Evolutionary conservation across 2,329 filamentous ascomycete genomes (phyloP), one percentile per base, ranked within the genome.

Genomic region (Fusarium dimerum): DNA sequence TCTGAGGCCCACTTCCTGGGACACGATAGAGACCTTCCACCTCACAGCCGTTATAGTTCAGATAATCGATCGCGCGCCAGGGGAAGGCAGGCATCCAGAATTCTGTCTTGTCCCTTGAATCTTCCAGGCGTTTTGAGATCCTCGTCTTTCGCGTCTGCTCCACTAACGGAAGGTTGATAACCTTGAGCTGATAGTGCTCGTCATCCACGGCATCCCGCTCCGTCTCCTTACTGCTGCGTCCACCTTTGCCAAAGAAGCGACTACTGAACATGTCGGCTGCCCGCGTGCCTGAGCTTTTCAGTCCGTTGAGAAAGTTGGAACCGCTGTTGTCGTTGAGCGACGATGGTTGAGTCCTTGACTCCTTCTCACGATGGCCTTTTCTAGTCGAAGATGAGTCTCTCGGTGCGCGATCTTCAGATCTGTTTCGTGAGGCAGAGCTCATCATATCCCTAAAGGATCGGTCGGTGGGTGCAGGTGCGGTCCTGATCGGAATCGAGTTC

Each of bases 81-180:
- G 93, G 92, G 52, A 97, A 87, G 7, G 92, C 90, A 12, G 93
- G 93, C 92, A 97, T 96, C 93, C 93, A 97, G 68, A 95, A 97
- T 67, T 97, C 93, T 1, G 93, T 97, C 78, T 97, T 97, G 68
- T 97, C 93, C 56, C 87, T 84, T 10, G 92, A 96, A 55, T 89
- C 85, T 66, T 95, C 90, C 41, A 97, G 77, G 30, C 88, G 85
- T 72, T 93, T 95, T 8, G 92, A 95, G 68, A 97, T 97, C 57
- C 93, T 84, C 0, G 93, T 97, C 58, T 86, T 78, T n/a, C 93
- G 85, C 7, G 92, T 92, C 73, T 97, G 93, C 69, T 96, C 88
- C 26, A 96, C 81, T 30, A 97, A 76, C 2, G 92, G 91, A 45
- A 89, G 78, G 65, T 94, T 96, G 69, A 97, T 90, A 41, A 96